phyloP scores from a whole-genome alignment of 2,329 filamentous ascomycete species.

The Aspergillus sp. region DNA sequence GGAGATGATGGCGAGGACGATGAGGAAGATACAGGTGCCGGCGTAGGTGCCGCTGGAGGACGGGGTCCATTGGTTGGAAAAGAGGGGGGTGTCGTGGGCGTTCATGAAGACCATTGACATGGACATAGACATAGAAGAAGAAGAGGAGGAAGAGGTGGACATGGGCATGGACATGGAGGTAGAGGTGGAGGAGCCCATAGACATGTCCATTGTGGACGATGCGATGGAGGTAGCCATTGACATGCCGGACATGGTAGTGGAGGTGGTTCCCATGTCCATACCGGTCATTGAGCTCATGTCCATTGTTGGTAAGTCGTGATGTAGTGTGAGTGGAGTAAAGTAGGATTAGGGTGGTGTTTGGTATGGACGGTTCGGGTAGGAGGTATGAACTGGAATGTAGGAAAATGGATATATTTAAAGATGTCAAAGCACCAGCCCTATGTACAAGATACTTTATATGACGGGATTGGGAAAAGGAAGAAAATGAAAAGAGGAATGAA shows the following conservation, averaged over 20 bases:
- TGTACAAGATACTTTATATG: not conserved
- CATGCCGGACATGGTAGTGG: slow-evolving; percentile 6
- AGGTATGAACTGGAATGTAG: not conserved
- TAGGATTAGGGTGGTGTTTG: not conserved
- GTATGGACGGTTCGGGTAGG: not conserved
- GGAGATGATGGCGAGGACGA: slow-evolving; percentile 70
- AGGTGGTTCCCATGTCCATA: slow-evolving; percentile 19
- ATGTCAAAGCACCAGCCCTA: not conserved
- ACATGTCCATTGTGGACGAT: slow-evolving; percentile 30
- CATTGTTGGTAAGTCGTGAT: slow-evolving; percentile 10
- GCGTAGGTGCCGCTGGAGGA: slow-evolving; percentile 70
- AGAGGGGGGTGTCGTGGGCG: slow-evolving; percentile 63
- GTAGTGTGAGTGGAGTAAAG: too few relatives aligned
- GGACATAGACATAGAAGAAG: slow-evolving; percentile 11
- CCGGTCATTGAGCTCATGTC: slow-evolving; percentile 21
- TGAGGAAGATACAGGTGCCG: slow-evolving; percentile 87
- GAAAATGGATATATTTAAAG: too few relatives aligned
- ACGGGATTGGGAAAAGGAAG: not conserved
- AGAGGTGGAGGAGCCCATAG: slow-evolving; percentile 29
- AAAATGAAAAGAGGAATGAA: not conserved
- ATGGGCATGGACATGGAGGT: not conserved
- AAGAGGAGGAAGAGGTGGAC: slow-evolving; percentile 14
- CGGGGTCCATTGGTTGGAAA: slow-evolving; percentile 73
- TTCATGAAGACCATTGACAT: slow-evolving; percentile 55
- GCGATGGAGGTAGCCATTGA: slow-evolving; percentile 10